Conservation (phyloP, 2,329 filamentous ascomycete species). For the Phialophora verrucosa region DNA sequence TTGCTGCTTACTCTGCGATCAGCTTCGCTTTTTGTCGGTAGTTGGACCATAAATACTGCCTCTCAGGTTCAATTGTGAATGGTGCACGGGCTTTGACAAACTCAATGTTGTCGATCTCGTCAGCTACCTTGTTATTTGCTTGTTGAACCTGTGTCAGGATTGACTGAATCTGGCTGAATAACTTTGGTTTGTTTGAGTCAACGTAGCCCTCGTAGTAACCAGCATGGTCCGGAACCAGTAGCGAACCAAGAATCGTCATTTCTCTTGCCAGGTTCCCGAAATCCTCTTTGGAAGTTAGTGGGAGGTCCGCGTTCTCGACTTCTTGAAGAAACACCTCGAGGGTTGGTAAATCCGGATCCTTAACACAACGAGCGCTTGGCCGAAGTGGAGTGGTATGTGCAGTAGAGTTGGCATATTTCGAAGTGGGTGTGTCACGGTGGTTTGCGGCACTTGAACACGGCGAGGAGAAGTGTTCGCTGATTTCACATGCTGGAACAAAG, state of each 20-base stretch:
- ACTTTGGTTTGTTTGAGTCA: conserved; percentile 17
- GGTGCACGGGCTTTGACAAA: conserved; percentile 32
- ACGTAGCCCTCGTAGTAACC: background rate
- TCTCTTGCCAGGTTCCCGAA: conserved; percentile 24
- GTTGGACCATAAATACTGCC: conserved; percentile 33
- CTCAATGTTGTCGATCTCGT: conserved; percentile 31
- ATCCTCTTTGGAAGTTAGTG: conserved; percentile 16
- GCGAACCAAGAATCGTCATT: conserved; percentile 21
- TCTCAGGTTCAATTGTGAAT: conserved; percentile 32
- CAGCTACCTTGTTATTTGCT: conserved; percentile 16
- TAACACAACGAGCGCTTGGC: background rate
- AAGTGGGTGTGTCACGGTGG: conserved; percentile 23
- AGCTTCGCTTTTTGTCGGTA: conserved; percentile 36
- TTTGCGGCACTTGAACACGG: conserved; percentile 30
- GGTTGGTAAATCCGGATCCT: conserved; percentile 5
- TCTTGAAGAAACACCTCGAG: conserved; percentile 18
- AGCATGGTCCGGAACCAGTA: conserved; percentile 10
- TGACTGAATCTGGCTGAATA: conserved; percentile 1
- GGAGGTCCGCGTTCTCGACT: conserved; percentile 25
- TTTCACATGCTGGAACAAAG: background rate
- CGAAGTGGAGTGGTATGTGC: conserved; percentile 33
- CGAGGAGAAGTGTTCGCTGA: conserved; percentile 28
- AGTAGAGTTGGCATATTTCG: conserved; percentile 25
- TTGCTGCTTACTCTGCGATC: conserved; percentile 28
- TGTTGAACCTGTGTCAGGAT: conserved; percentile 21